Evolutionary conservation across 139 green algal genomes (phyloP).

Genomic region (Edaphochlamys debaryana): DNA sequence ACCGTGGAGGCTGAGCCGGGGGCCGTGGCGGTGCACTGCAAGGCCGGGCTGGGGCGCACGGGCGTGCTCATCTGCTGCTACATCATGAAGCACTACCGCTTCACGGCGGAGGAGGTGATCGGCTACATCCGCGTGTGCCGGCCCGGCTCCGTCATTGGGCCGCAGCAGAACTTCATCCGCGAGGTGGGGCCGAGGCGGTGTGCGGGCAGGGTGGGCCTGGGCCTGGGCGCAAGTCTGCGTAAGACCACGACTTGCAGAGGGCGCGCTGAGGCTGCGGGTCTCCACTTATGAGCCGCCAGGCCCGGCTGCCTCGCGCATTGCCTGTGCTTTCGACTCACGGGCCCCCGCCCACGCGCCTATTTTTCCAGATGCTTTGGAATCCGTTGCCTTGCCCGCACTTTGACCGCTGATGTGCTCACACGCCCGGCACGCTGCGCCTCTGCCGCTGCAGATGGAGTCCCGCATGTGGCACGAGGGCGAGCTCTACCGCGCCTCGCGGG

Average conservation of each 20-base stretch:
- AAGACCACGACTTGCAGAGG: too few species aligned
- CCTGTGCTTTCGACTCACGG: too few species aligned
- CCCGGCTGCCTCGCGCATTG: too few species aligned
- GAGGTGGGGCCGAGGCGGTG: too few species aligned
- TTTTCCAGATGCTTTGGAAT: too few species aligned
- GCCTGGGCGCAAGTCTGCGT: neutral
- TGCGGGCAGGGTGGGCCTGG: too few species aligned
- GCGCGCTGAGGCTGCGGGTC: too few species aligned
- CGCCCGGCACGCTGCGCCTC: too few species aligned
- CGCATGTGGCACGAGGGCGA: slow-evolving; percentile 69
- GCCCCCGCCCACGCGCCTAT: too few species aligned
- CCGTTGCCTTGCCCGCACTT: too few species aligned
- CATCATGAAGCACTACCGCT: slow-evolving; percentile 94
- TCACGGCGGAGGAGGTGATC: slow-evolving; percentile 89
- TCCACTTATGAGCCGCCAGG: too few species aligned
- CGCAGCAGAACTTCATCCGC: slow-evolving; percentile 91
- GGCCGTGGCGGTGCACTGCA: slow-evolving; percentile 86
- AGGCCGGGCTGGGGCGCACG: slow-evolving; percentile 94
- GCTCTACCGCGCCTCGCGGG: slow-evolving; percentile 41
- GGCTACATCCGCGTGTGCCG: slow-evolving; percentile 93
- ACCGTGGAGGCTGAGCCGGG: slow-evolving; percentile 76
- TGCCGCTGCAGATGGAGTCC: slow-evolving; percentile 16
- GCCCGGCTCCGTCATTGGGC: slow-evolving; percentile 92
- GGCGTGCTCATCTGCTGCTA: slow-evolving; percentile 92
- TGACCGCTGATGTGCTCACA: too few species aligned